Conservation (phyloP, 2,329 filamentous ascomycete species). For the Pyricularia sp. region DNA sequence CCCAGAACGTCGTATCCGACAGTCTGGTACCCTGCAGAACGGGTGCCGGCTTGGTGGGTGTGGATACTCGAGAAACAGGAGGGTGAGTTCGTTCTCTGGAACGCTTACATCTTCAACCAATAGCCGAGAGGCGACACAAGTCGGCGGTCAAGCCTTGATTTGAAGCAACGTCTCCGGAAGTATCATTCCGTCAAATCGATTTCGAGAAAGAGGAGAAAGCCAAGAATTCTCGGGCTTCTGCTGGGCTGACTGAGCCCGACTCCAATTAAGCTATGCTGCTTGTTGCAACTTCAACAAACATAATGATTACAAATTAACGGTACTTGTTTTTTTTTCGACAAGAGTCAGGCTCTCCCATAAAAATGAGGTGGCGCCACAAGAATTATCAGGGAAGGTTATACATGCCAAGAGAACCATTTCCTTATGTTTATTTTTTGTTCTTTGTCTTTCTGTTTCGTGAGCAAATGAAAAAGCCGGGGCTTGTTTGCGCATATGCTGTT, state of each 20-base stretch:
- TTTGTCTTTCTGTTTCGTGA: not conserved
- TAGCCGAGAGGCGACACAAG: not conserved
- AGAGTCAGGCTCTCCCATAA: not conserved
- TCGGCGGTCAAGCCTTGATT: not conserved
- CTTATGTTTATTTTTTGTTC: not conserved
- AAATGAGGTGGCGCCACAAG: not conserved
- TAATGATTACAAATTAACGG: not conserved
- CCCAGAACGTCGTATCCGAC: constrained; percentile 1
- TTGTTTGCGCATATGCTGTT: not conserved
- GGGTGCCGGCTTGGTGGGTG: constrained; percentile 1
- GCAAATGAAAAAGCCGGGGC: not conserved
- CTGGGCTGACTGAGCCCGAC: not conserved
- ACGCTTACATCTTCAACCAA: not conserved
- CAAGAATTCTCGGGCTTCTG: not conserved
- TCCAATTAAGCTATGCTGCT: not conserved
- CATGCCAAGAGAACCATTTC: not conserved
- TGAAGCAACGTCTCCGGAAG: not conserved
- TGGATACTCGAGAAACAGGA: not conserved
- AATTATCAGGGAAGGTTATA: not conserved
- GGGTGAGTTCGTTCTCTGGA: not conserved
- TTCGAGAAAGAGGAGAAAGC: not conserved
- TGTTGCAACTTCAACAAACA: not conserved
- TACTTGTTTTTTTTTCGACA: not conserved
- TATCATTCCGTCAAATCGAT: not conserved
- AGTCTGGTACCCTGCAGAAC: not conserved